Evolutionary conservation across 441 rosid genomes (phyloP).

Genomic region (Raphanus hybrid): DNA sequence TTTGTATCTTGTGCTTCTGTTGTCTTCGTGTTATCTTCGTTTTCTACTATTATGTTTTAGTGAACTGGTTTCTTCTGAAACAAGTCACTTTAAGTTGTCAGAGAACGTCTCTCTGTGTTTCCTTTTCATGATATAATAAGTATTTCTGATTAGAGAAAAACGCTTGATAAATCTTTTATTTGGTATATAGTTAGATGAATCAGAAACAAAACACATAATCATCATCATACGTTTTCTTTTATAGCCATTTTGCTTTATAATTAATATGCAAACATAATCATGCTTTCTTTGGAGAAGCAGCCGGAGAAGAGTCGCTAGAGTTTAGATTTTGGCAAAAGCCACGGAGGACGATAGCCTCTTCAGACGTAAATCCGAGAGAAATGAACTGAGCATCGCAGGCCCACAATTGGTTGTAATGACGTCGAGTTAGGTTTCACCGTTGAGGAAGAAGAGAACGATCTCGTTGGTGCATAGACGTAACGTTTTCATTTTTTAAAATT

Average conservation of each 20-base stretch:
- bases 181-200: not conserved
- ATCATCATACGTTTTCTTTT: no score
- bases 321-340: not conserved
- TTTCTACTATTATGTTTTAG: not conserved
- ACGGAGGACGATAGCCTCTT: not conserved
- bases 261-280: no score
- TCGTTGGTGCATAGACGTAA: conserved; percentile 49
- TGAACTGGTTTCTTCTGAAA: no score
- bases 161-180: not conserved
- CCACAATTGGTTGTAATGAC: conserved; percentile 56
- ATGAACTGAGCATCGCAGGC: conserved; percentile 42
- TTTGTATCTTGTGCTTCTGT: not conserved
- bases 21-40: not conserved
- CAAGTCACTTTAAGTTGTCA: not conserved
- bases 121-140: not conserved
- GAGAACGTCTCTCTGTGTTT: conserved; percentile 4
- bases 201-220: no score
- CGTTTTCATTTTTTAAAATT: no score
- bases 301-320: conserved; percentile 49
- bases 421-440: conserved; percentile 55
- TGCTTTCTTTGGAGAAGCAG: conserved; percentile 34
- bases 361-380: not conserved
- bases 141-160: not conserved
- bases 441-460: conserved; percentile 61
- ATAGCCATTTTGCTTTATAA: no score